Evolutionary conservation across 192 early-diverging fungal genomes (phyloP), one percentile per base, ranked within the genome.

Genomic region (Dispira parvispora): DNA sequence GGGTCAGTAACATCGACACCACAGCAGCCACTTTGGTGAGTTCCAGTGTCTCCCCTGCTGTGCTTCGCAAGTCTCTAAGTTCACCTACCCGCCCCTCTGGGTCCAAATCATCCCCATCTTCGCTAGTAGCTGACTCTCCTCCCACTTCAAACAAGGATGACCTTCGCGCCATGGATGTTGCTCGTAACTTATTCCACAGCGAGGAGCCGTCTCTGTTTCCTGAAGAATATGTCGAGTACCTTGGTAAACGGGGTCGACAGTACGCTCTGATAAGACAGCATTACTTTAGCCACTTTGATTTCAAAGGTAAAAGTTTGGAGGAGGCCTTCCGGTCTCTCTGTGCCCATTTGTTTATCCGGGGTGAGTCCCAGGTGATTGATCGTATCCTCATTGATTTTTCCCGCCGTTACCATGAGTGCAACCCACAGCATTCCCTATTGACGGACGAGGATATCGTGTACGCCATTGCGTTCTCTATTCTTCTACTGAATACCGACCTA

Each of bases 401-500:
- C n/a, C 71, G 78, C 60, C 78, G 87, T 1, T 96, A 85, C 68
- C 87, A 85, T 70, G 76, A 82, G 43, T 94, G 90, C 71, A 96
- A 96, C 67, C 78, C 80, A 11, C 72, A 81, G 56, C 70, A 72
- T 42, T 54, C 58, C 21, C 66, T 80, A 32, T 42, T 66, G 45
- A 55, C 64, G 42, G 61, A 69, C 32, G 71, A 68, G 69, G 93
- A 94, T 67, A 79, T 90, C 26, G 90, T 92, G 0, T 86, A 97
- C 65, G 89, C 87, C 20, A 80, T 93, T 50, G 77, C 86, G 0
- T 93, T 90, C 67, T 92, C 90, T 12, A 66, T 92, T 8, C 69
- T 97, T 64, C 68, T 97, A 50, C 78, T 97, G 8, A 95, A 95
- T 72, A 97, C 94, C 4, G 94, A 97, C 69, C 70, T 94, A 57